A percentile compares a stretch with the other conserved stretches of the same genome.
Conservation (phyloP, 768 basidiomycete genomes). For the Cytidiella melzeri region DNA sequence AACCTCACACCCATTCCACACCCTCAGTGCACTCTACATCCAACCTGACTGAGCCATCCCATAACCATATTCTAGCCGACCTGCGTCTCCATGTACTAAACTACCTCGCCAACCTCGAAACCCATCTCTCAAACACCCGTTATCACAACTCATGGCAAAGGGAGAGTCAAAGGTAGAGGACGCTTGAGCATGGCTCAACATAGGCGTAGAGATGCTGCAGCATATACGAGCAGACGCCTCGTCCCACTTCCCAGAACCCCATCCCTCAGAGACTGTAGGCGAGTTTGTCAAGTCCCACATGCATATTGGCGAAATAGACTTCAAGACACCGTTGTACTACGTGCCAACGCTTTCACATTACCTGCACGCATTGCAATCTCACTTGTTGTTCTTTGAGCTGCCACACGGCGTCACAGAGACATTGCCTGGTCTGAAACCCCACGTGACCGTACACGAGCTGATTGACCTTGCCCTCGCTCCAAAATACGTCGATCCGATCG, state of each 20-base stretch:
- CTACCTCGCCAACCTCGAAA: conserved; percentile 74
- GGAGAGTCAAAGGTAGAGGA: conserved; percentile 35
- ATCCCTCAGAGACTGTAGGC: conserved; percentile 52
- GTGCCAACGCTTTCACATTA: conserved; percentile 57
- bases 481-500: conserved; percentile 45
- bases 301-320: conserved; percentile 42
- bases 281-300: conserved; percentile 43
- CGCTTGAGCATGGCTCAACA: conserved; percentile 34
- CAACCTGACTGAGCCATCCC: too few relatives aligned
- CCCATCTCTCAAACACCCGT: conserved; percentile 51
- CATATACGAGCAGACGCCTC: conserved; percentile 65
- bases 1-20: neutral
- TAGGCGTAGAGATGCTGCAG: conserved; percentile 41
- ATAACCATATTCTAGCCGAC: conserved; percentile 44
- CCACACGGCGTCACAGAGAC: conserved; percentile 30
- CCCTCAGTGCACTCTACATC: neutral
- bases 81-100: conserved; percentile 68
- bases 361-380: conserved; percentile 61
- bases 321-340: too few relatives aligned
- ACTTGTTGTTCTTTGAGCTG: conserved; percentile 54
- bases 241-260: conserved; percentile 73
- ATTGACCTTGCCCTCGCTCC: conserved; percentile 55
- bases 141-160: conserved; percentile 30
- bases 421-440: conserved; percentile 35
- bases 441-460: conserved; percentile 46